Conservation (phyloP, 2,329 filamentous ascomycete genomes). For the Xylaria sp. region DNA sequence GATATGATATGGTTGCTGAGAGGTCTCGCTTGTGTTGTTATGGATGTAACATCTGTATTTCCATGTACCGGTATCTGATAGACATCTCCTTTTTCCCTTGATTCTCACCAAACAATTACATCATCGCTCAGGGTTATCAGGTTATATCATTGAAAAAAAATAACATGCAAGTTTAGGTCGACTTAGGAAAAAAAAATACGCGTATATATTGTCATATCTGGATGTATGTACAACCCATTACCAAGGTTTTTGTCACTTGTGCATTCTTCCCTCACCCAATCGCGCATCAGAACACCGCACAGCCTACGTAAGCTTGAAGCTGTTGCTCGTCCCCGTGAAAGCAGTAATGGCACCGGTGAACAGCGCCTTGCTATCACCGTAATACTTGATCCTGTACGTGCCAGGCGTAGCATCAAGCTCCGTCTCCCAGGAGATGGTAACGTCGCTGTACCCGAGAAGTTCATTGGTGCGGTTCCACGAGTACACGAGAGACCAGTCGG, state of each 20-base stretch:
- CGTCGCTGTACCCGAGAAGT: conserved; percentile 67
- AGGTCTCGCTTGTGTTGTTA: neutral
- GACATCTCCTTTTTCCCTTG: neutral
- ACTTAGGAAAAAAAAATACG: neutral
- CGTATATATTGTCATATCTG: conserved; percentile 13
- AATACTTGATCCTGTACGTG: conserved; percentile 83
- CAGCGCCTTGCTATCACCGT: conserved; percentile 80
- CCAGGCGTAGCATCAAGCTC: conserved; percentile 69
- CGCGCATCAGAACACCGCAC: neutral
- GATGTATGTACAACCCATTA: conserved; percentile 6
- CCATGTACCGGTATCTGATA: neutral
- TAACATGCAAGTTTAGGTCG: neutral
- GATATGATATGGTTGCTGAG: neutral
- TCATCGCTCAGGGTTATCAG: neutral
- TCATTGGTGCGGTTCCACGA: conserved; percentile 74
- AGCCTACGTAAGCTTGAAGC: conserved; percentile 56
- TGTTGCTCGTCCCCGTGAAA: conserved; percentile 75
- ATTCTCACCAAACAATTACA: neutral
- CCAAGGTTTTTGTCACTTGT: neutral
- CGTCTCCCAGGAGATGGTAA: conserved; percentile 83
- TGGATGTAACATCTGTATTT: neutral
- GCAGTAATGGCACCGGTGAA: conserved; percentile 67
- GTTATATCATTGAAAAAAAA: neutral
- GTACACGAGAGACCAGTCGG: conserved; percentile 86
- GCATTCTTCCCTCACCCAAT: conserved; percentile 1